A percentile compares a stretch with the other conserved stretches of the same genome.
phyloP scores from a whole-genome alignment of 2,329 filamentous ascomycete genomes.

The Apiospora malaysiana region DNA sequence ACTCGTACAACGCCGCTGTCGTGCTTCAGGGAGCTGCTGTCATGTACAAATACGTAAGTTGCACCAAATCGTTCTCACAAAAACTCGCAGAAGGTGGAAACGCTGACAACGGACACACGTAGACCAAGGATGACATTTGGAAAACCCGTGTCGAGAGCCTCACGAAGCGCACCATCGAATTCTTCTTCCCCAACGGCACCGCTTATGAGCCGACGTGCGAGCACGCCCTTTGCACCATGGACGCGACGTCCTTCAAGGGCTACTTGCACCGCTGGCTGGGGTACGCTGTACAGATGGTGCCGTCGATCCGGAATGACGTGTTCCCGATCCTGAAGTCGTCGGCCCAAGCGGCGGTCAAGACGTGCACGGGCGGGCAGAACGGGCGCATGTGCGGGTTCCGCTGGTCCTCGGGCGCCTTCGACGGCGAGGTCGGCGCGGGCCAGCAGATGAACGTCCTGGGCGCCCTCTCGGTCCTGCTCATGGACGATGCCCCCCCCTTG shows the following conservation, averaged over 20 bases:
- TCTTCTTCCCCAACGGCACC: slow-evolving; percentile 55
- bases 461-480: slow-evolving; percentile 44
- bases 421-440: slow-evolving; percentile 56
- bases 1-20: slow-evolving; percentile 54
- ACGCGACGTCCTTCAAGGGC: slow-evolving; percentile 62
- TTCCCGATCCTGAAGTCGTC: slow-evolving; percentile 43
- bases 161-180: slow-evolving; percentile 46
- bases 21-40: slow-evolving; percentile 49
- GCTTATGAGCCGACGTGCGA: slow-evolving; percentile 63
- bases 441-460: slow-evolving; percentile 59
- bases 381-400: slow-evolving; percentile 33
- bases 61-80: too few species aligned
- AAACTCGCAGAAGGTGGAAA: too few species aligned
- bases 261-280: slow-evolving; percentile 57
- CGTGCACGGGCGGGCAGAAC: slow-evolving; percentile 42
- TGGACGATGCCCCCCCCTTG: slow-evolving; percentile 42
- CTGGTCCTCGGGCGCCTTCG: slow-evolving; percentile 31
- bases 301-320: slow-evolving; percentile 42
- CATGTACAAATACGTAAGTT: slow-evolving; percentile 43
- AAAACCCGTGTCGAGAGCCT: slow-evolving; percentile 55
- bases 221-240: slow-evolving; percentile 52
- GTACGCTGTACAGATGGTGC: slow-evolving; percentile 43
- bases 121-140: slow-evolving; percentile 49
- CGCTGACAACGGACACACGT: slow-evolving; percentile 37
- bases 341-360: slow-evolving; percentile 45